A percentile compares a stretch with the other conserved stretches of the same genome.
phyloP scores from a whole-genome alignment of 768 basidiomycete genomes.

The Pholiota microspora region DNA sequence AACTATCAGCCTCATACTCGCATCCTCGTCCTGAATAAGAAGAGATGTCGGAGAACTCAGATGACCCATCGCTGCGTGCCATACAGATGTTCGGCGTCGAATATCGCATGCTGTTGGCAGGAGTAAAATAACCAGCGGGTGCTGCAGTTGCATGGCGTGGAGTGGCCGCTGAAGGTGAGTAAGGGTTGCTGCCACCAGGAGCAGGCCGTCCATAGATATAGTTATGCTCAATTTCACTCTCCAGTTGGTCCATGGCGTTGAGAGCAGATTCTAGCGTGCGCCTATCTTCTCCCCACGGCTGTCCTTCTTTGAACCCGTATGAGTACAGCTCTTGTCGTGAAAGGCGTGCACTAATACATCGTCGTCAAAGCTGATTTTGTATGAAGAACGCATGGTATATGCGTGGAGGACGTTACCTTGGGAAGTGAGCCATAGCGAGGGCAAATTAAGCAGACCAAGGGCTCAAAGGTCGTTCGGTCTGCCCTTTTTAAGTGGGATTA shows the following conservation, averaged over 20 bases:
- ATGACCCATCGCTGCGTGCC: constrained; percentile 15
- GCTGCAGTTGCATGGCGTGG: constrained; percentile 4
- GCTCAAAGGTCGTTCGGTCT: not conserved
- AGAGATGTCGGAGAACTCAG: constrained; percentile 5
- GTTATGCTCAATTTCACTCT: constrained; percentile 19
- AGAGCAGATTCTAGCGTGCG: constrained; percentile 26
- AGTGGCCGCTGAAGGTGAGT: constrained; percentile 1
- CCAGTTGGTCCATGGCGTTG: constrained; percentile 18
- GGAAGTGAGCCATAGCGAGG: constrained; percentile 3
- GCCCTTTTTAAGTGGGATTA: not conserved
- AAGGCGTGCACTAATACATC: constrained; percentile 6
- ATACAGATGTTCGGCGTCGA: constrained; percentile 13
- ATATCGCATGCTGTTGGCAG: constrained; percentile 5
- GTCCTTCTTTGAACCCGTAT: constrained; percentile 28
- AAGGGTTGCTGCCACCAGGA: constrained; percentile 1
- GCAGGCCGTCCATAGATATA: constrained; percentile 13
- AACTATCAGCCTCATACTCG: not conserved
- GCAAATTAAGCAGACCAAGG: constrained; percentile 1
- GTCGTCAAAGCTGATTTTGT: not conserved
- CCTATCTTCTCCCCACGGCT: constrained; percentile 28
- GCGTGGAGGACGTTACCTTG: constrained; percentile 5
- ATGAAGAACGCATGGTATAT: not conserved
- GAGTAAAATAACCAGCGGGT: not conserved
- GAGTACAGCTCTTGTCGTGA: constrained; percentile 25
- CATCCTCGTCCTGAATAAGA: constrained; percentile 1